Evolutionary conservation across 2,329 filamentous ascomycete species (phyloP), one percentile per base, ranked within the genome.

Genomic region (Penicillium sp.): DNA sequence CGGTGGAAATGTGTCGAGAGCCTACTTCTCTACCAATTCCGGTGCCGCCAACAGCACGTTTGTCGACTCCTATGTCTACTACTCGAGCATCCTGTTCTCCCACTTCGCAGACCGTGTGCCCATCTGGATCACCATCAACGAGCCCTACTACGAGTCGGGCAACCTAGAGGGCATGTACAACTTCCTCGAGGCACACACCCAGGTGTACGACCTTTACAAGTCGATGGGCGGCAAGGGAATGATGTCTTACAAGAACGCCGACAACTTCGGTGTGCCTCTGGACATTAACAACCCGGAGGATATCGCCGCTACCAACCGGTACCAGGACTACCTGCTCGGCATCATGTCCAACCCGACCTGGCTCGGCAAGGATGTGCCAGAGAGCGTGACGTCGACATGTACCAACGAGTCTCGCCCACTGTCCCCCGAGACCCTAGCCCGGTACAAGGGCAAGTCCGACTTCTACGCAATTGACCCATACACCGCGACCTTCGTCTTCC

Each of bases 391-490:
- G 37, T 70, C 86, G 15, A 63, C 60, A 2, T 76, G 78, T 46
- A 77, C 83, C 29, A 73, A 75, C 18, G 75, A 77, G 7, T 83
- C 12, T 12, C 8, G 9, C 27, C 27, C 8, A 29, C 27, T 29
- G 27, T 11, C 8, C 9, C 8, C 27, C 27, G 12, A 29, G 12
- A 12, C 8, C 12, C 27, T 29, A 9, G 2, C 6, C 12, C 12
- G 8, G 8, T 12, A 11, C 12, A 9, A 29, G 8, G 27, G 8
- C 9, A 29, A 80, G 0, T 75, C 78, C 3, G 84, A 86, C 65
- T 81, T 85, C 52, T 75, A 83, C 37, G 81, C 77, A 6, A 78
- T 86, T 33, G 82, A 86, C 59, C 80, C 82, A 0, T 86, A 86
- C 69, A 84, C 81, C 0, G 79, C 81, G 0, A 81, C 79, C 0